Percentiles rank a stretch among this genome's conserved stretches.
phyloP scores from a whole-genome alignment of 1,284 basidiomycete genomes.

The Apiotrichum gracile region DNA sequence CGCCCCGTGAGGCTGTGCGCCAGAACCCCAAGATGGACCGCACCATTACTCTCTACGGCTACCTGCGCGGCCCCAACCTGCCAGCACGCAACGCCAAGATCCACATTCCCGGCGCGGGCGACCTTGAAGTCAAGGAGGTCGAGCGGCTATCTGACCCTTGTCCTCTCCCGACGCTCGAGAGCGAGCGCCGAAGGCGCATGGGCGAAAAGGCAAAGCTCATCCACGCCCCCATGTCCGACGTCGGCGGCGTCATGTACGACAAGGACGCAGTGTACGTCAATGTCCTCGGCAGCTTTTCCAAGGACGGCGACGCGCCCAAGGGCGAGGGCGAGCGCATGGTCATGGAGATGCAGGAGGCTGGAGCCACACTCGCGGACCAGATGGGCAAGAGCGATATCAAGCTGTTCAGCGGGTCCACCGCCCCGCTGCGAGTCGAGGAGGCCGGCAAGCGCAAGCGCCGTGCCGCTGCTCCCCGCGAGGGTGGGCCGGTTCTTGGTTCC shows the following conservation, averaged over 20 bases:
- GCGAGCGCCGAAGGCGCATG: constrained; percentile 85
- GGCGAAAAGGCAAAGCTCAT: constrained; percentile 94
- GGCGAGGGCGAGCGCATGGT: constrained; percentile 98
- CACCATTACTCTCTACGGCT: constrained; percentile 89
- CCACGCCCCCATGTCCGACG: constrained; percentile 97
- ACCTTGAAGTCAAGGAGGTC: constrained; percentile 69
- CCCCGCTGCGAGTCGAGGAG: constrained; percentile 50
- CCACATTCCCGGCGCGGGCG: constrained; percentile 92
- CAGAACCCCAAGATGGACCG: constrained; percentile 75
- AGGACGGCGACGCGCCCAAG: constrained; percentile 55
- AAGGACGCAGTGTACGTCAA: constrained; percentile 99
- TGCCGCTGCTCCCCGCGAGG: constrained; percentile 34
- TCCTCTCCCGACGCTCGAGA: constrained; percentile 83
- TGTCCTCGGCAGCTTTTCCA: constrained; percentile 87
- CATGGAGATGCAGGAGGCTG: constrained; percentile 86
- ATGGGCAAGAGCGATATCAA: constrained; percentile 75
- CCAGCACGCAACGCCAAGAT: constrained; percentile 70
- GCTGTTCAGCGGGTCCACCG: constrained; percentile 75
- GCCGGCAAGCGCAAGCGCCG: constrained; percentile 21
- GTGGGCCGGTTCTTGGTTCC: constrained; percentile 40
- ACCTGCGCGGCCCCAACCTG: constrained; percentile 84
- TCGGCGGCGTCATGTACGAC: constrained; percentile 95
- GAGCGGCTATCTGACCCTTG: constrained; percentile 84
- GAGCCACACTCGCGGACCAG: constrained; percentile 73
- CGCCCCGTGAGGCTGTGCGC: constrained; percentile 75